Conservation (phyloP, 768 basidiomycete genomes). For the Tricholoma flavovirens region DNA sequence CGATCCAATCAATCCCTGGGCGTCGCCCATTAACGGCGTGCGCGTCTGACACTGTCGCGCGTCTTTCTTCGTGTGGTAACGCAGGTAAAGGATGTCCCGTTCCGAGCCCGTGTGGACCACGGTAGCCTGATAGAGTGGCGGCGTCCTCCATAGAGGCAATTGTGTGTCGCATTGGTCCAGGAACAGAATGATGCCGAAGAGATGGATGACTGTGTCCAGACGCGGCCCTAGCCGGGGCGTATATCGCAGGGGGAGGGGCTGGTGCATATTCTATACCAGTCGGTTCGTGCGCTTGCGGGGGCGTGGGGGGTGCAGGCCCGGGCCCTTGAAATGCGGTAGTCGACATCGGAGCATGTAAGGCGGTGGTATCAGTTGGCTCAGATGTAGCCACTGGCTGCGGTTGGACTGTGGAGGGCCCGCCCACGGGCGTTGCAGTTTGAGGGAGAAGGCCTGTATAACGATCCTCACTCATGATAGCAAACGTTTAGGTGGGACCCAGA, state of each 20-base stretch:
- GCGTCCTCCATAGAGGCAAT: background rate
- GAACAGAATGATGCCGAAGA: constrained; percentile 1
- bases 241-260: background rate
- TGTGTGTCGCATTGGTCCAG: background rate
- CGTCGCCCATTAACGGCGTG: constrained; percentile 13
- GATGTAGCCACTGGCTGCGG: background rate
- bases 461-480: constrained; percentile 8
- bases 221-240: background rate
- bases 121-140: background rate
- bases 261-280: background rate
- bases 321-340: background rate
- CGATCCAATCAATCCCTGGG: constrained; percentile 35
- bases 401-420: background rate
- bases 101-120: background rate
- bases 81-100: constrained; percentile 9
- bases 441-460: constrained; percentile 4
- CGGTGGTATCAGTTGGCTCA: background rate
- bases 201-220: constrained; percentile 6
- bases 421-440: background rate
- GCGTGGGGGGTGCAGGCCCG: background rate
- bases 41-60: background rate
- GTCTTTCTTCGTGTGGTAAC: constrained; percentile 5
- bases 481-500: background rate
- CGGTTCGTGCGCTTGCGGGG: background rate
- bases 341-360: background rate